Conservation (phyloP, 805 yeast genomes). For the Metschnikowia gelsemii region DNA sequence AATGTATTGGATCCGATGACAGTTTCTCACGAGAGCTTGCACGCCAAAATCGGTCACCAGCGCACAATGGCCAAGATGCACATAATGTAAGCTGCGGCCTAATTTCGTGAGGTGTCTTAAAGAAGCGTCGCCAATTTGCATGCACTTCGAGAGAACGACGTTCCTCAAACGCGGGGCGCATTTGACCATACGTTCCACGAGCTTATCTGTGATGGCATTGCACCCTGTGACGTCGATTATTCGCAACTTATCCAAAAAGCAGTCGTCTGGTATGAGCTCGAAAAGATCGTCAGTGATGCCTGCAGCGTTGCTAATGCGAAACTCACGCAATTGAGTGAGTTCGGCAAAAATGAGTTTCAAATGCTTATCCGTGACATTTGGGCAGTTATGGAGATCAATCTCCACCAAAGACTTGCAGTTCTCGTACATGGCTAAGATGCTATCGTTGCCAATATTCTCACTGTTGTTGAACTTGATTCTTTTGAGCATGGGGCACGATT, state of each 20-base stretch:
- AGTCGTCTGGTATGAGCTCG: slow-evolving; percentile 47
- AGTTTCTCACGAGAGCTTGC: slow-evolving; percentile 64
- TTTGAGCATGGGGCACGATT: slow-evolving; percentile 70
- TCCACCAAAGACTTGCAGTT: slow-evolving; percentile 82
- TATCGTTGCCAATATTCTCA: slow-evolving; percentile 59
- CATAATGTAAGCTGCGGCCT: slow-evolving; percentile 78
- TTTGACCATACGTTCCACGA: slow-evolving; percentile 67
- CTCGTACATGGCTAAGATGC: slow-evolving; percentile 58
- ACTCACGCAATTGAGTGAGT: slow-evolving; percentile 76
- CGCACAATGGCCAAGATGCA: slow-evolving; percentile 92
- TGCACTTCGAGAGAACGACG: slow-evolving; percentile 86
- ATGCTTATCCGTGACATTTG: slow-evolving; percentile 65
- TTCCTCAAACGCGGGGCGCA: slow-evolving; percentile 85
- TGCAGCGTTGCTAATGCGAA: slow-evolving; percentile 72
- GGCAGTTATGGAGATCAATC: slow-evolving; percentile 82
- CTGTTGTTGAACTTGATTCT: slow-evolving; percentile 81
- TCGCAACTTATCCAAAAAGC: slow-evolving; percentile 63
- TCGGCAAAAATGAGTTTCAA: slow-evolving; percentile 56
- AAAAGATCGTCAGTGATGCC: slow-evolving; percentile 70
- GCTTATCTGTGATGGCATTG: slow-evolving; percentile 72
- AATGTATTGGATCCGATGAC: slow-evolving; percentile 85
- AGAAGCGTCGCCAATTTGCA: slow-evolving; percentile 79
- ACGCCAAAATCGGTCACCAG: slow-evolving; percentile 90
- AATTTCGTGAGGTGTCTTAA: slow-evolving; percentile 67
- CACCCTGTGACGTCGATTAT: slow-evolving; percentile 85